Conservation (phyloP, 2,329 filamentous ascomycete species). For the Exophiala oligosperma region DNA sequence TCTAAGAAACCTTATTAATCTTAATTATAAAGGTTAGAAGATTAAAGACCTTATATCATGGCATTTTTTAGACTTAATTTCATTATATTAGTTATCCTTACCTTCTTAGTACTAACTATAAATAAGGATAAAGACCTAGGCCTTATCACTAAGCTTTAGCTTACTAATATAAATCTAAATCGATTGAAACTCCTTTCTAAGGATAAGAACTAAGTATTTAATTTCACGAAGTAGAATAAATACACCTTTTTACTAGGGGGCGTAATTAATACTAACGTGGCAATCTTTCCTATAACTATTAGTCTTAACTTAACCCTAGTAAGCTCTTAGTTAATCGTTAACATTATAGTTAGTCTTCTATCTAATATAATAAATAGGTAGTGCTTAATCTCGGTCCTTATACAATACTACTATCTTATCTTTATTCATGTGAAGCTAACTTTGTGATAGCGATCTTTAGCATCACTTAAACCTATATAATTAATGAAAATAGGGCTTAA, state of each 20-base stretch:
- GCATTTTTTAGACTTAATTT: conserved; percentile 24
- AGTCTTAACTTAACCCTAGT: conserved; percentile 49
- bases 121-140: conserved; percentile 43
- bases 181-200: conserved; percentile 42
- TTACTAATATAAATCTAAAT: conserved; percentile 48
- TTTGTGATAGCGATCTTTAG: conserved; percentile 51
- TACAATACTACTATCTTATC: conserved; percentile 53
- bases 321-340: background rate
- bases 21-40: background rate
- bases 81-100: conserved; percentile 26
- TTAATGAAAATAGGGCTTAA: conserved; percentile 52
- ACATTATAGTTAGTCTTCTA: background rate
- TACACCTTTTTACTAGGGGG: conserved; percentile 48
- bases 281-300: conserved; percentile 53
- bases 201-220: conserved; percentile 50
- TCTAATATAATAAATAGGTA: conserved; percentile 16
- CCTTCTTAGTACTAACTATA: conserved; percentile 31
- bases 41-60: conserved; percentile 19
- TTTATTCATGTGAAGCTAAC: conserved; percentile 50
- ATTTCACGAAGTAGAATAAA: conserved; percentile 46
- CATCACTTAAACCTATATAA: conserved; percentile 54
- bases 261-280: conserved; percentile 54
- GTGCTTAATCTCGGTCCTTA: conserved; percentile 52
- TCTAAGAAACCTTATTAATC: background rate
- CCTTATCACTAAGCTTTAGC: conserved; percentile 41